Base-by-base conservation (phyloP, 768 basidiomycete genomes). In the Phlebiopsis gigantea region DNA sequence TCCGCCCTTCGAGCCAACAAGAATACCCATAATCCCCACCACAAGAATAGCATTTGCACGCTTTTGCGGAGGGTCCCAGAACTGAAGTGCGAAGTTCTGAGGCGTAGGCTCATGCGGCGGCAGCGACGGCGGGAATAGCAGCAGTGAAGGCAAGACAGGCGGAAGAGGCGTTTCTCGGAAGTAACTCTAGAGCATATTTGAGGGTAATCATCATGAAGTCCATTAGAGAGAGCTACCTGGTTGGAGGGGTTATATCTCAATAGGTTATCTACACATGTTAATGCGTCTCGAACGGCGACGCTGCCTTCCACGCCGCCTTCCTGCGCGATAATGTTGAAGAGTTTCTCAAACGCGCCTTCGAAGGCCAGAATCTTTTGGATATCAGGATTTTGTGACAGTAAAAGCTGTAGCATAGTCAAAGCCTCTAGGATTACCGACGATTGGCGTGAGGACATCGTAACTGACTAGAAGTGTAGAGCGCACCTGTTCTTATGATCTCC, bases 301-400 rank as follows among this genome's bases (percentile, higher is more conserved):
- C 93, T 93, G 15, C 95, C 94, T 63, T 98, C 95, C 22, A 94
- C 77, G 0, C 97, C 97, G 21, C 93, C 92, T 70, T 98, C 96
- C 59, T 83, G 79, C 8, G 82, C 79, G 59, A 98, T 81, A 47
- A 90, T 93, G 55, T 85, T 85, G 73, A 98, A 93, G 28, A 99
- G 79, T 67, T 88, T 92, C 75, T 99, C 97, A 65, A 99, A 98
- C 1, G 90, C 91, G 19, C 97, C 94, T 63, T 94, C 93, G 64
- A 99, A 99, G 0, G 95, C 93, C 45, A 98, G 83, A 28, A 98
- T 85, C 72, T 98, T 98, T 67, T 98, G 96, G 31, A 99, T 90
- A 68, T 98, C 93, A 29, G 90, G 82, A 63, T 90, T 98, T 63
- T 94, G 88, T 0, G 84, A 83, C 34, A 89, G 83, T 14, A 99